Conservation (phyloP, 75 land plant genomes). For the Picea sitchensis region DNA sequence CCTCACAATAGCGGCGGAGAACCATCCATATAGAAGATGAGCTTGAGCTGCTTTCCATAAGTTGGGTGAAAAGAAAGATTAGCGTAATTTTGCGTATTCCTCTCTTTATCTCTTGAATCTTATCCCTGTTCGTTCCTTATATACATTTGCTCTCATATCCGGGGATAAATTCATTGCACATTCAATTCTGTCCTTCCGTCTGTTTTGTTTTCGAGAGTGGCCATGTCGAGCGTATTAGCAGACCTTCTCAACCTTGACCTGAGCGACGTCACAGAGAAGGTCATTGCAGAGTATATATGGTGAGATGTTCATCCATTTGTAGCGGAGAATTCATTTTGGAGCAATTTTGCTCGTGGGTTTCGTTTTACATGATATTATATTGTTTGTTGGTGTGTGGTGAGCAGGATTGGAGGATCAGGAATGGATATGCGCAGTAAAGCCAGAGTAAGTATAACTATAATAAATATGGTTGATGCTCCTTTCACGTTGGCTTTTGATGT, state of each 20-base stretch:
- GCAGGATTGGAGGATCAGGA: constrained; percentile 93
- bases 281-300: constrained; percentile 98
- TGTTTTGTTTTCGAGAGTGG: neutral
- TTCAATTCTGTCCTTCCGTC: neutral
- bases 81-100: too few species aligned
- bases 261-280: constrained; percentile 54
- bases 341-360: neutral
- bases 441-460: constrained; percentile 27
- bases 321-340: neutral
- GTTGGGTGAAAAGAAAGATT: too few species aligned
- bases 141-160: too few species aligned
- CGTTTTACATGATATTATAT: neutral
- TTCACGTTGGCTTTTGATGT: constrained; percentile 1
- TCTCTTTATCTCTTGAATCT: too few species aligned
- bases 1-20: too few species aligned
- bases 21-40: too few species aligned
- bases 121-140: too few species aligned
- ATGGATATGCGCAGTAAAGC: constrained; percentile 82
- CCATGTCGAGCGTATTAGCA: constrained; percentile 31
- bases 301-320: constrained; percentile 16
- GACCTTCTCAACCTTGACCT: constrained; percentile 78
- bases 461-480: neutral
- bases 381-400: constrained; percentile 9
- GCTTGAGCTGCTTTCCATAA: too few species aligned
- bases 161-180: too few species aligned